Percentiles rank a stretch among this genome's conserved stretches.
These are phyloP conservation scores for Rosa chinensis DNA, from an alignment of 306 rosid genomes.

Conservation along the genomic window DNA sequence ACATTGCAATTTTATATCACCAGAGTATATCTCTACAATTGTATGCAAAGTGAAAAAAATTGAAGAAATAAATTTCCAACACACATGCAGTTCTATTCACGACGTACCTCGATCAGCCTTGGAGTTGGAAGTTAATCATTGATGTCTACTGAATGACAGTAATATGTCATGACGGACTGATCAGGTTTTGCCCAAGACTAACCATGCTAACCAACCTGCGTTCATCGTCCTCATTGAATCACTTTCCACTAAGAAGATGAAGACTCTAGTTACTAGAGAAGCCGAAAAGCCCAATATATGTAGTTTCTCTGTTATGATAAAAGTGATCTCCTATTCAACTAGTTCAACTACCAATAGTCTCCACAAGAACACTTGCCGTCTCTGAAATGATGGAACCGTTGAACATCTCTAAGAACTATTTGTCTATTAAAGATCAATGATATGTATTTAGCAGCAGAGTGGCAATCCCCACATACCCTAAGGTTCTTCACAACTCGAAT, in stretches of 20 bases:
- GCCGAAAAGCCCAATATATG: not conserved
- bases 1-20: not conserved
- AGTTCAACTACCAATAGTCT: conserved; percentile 67
- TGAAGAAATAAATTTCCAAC: not conserved
- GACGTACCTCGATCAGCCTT: too few species aligned
- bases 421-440: conserved; percentile 65
- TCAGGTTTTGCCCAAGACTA: too few species aligned
- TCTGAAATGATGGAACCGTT: conserved; percentile 76
- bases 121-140: too few species aligned
- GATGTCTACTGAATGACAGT: too few species aligned
- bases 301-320: not conserved
- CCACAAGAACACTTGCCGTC: conserved; percentile 87
- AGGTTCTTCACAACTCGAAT: conserved; percentile 83
- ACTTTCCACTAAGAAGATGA: not conserved
- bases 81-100: not conserved
- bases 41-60: not conserved
- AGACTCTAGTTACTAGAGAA: not conserved
- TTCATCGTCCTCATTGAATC: not conserved
- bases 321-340: too few species aligned
- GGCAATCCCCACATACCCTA: conserved; percentile 81
- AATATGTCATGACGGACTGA: too few species aligned
- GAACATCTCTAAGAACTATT: conserved; percentile 77
- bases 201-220: not conserved
- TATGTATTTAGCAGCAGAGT: conserved; percentile 67
- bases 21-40: not conserved